phyloP scores from a whole-genome alignment of 148 eudicot genomes.

The Vaccinium myrtillus region DNA sequence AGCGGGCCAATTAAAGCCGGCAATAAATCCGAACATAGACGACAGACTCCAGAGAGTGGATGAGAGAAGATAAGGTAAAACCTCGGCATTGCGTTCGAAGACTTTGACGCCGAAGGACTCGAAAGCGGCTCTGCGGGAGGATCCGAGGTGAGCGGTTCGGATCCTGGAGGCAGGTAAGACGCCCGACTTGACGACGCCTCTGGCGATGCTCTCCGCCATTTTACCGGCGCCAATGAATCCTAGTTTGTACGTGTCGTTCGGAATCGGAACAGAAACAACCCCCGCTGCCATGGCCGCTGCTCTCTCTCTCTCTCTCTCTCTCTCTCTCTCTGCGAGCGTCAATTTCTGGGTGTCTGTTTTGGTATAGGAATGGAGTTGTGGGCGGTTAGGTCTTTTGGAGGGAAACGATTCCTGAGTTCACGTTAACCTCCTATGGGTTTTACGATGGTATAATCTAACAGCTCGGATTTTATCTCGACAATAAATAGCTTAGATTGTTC shows the following conservation, averaged over 20 bases:
- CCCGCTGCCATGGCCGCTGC: constrained; percentile 27
- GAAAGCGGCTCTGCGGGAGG: constrained; percentile 63
- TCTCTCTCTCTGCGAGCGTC: background rate
- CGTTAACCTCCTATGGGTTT: too few relatives aligned
- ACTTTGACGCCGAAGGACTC: constrained; percentile 84
- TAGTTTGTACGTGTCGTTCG: constrained; percentile 61
- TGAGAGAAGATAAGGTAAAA: constrained; percentile 6
- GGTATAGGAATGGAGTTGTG: background rate
- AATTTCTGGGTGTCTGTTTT: background rate
- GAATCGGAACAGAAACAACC: constrained; percentile 35
- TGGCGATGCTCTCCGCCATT: constrained; percentile 96
- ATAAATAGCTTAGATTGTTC: too few relatives aligned
- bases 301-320: background rate
- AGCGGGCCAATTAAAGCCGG: too few relatives aligned
- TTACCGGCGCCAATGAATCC: constrained; percentile 98
- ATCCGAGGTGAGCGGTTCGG: constrained; percentile 68
- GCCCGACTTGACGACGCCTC: constrained; percentile 75
- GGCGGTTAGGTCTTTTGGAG: background rate
- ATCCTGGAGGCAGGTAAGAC: constrained; percentile 70
- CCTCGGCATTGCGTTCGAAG: constrained; percentile 61
- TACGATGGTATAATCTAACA: too few relatives aligned
- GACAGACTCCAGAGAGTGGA: background rate
- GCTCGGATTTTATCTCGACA: too few relatives aligned
- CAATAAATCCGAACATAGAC: too few relatives aligned
- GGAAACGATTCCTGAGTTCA: background rate